A percentile compares a stretch with the other conserved stretches of the same genome.
Evolutionary conservation across 306 rosid genomes (phyloP).

Genomic region (Vigna unguiculata): DNA sequence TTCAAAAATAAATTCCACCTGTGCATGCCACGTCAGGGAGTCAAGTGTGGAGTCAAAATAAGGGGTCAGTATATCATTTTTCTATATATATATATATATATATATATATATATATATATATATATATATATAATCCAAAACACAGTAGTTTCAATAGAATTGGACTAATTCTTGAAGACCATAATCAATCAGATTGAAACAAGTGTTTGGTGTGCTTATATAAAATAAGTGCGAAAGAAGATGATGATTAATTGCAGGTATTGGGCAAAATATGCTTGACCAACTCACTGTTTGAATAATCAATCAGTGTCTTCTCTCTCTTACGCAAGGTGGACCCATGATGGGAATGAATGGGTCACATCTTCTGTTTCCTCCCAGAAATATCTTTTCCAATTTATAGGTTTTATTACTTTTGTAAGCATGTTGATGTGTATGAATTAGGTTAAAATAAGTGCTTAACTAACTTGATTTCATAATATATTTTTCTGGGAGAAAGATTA

Average conservation of each 20-base stretch:
- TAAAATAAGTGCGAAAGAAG: neutral
- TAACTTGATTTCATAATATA: too few relatives aligned
- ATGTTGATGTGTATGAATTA: too few relatives aligned
- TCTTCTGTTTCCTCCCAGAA: neutral
- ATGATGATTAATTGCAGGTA: neutral
- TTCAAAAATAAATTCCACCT: too few relatives aligned
- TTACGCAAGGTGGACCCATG: neutral
- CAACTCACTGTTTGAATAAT: neutral
- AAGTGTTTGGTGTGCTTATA: neutral
- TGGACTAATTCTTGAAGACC: neutral
- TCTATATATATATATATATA: too few relatives aligned
- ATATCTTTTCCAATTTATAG: neutral
- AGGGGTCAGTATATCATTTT: too few relatives aligned
- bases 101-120: too few relatives aligned
- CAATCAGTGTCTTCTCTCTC: conserved; percentile 11
- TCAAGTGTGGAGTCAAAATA: too few relatives aligned
- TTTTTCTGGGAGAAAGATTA: too few relatives aligned
- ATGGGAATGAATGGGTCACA: conserved; percentile 4
- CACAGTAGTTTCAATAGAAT: neutral
- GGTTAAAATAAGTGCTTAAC: too few relatives aligned
- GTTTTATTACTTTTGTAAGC: too few relatives aligned
- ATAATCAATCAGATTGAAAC: neutral
- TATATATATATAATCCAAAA: too few relatives aligned
- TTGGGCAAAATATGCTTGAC: neutral
- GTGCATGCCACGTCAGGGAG: too few relatives aligned